Evolutionary conservation across 1,139 yeast species (phyloP), one percentile per base, ranked within the genome.

Genomic region (Suhomyces choctaworum): DNA sequence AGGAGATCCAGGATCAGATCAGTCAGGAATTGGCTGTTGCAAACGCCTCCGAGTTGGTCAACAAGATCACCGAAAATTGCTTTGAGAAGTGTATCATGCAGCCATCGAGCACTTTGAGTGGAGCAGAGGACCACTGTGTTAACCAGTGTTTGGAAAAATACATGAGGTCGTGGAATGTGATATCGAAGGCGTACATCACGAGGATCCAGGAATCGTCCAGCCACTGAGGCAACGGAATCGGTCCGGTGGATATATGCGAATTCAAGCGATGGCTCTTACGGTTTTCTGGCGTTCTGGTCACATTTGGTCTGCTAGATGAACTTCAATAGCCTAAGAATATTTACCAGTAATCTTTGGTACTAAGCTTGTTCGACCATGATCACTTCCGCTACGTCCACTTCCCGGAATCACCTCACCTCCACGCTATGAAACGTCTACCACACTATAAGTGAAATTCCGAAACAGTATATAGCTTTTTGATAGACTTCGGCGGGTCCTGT

Each of bases 151-250:
- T 86, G 54, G 83, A 83, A 46, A 89, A 88, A 65, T 89, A 87
- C 63, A 83, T 89, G 94, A 76, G 85, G 60, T 80, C 95, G 25
- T 89, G 96, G 96, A 88, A 88, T 55, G 72, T 82, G 36, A 70
- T 89, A 35, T 85, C 95, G 20, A 80, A 79, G 58, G 69, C 87
- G 10, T 88, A 88, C 58, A 78, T 87, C 36, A 59, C 78, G 16
- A 76, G 96, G 60, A 83, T 88, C 50, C 92, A 83, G 29, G 47
- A 50, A 30, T 35, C 42, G 10, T 35, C 39, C 29, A 19, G 24
- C 21, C 33, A 33, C 24, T 35, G 20, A 27, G 23, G 19, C 20
- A 16, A 11, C 6, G 13, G 7, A 11, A 14, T 9, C 9, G 15
- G 25, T 25, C 26, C 26, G 12, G 16, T 8, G n/a, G n/a, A n/a